Evolutionary conservation across 2,329 filamentous ascomycete species (phyloP).

Genomic region (Aspergillus novoparasiticus): DNA sequence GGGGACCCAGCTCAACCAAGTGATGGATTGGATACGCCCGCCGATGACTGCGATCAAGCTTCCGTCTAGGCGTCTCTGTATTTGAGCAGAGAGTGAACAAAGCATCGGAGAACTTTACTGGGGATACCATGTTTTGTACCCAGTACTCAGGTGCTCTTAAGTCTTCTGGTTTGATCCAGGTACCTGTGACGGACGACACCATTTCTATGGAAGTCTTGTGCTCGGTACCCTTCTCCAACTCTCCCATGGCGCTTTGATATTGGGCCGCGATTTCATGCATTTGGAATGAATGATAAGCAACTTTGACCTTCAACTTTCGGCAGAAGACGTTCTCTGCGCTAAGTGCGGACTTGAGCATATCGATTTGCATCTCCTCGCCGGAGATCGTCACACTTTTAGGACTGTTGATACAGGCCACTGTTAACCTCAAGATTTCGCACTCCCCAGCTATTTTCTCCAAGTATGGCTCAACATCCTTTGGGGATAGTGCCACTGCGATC

Average conservation of each 20-base stretch:
- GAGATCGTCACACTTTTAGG: slow-evolving; percentile 24
- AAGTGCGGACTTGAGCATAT: slow-evolving; percentile 9
- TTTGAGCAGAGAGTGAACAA: background rate
- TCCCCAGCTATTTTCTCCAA: background rate
- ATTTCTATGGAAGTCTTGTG: background rate
- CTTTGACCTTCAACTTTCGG: slow-evolving; percentile 15
- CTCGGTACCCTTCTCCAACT: background rate
- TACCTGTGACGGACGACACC: slow-evolving; percentile 22
- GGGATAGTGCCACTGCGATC: slow-evolving; percentile 23
- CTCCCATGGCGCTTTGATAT: slow-evolving; percentile 1
- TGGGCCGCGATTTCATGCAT: slow-evolving; percentile 18
- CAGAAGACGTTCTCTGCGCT: slow-evolving; percentile 11
- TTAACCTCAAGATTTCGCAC: slow-evolving; percentile 8
- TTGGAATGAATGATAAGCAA: slow-evolving; percentile 25
- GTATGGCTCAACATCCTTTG: slow-evolving; percentile 9
- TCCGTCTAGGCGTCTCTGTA: background rate
- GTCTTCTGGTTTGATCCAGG: background rate
- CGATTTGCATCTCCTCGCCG: slow-evolving; percentile 16
- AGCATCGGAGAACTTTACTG: slow-evolving; percentile 30
- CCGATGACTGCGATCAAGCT: background rate
- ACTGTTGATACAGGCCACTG: slow-evolving; percentile 25
- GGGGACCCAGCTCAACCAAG: slow-evolving; percentile 36
- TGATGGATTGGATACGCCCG: slow-evolving; percentile 12
- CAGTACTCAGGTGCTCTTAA: slow-evolving; percentile 29
- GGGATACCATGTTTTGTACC: slow-evolving; percentile 36